A percentile compares a stretch with the other conserved stretches of the same genome.
Evolutionary conservation across 768 basidiomycete genomes (phyloP).

Genomic region (Tricholoma terreum): DNA sequence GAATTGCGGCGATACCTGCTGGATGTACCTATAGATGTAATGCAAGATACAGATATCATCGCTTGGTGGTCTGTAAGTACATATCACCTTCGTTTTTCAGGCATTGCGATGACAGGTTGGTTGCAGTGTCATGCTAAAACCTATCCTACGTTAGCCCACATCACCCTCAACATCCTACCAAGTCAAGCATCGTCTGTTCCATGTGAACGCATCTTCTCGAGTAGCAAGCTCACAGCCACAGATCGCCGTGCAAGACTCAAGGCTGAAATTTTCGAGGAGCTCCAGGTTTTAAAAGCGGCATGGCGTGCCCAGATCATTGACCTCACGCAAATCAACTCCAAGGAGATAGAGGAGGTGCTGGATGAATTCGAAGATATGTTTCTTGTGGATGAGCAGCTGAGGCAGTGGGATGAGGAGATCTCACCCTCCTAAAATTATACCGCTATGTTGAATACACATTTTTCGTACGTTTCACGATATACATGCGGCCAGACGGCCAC

Average conservation of each 20-base stretch:
- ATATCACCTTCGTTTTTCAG: neutral
- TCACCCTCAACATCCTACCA: constrained; percentile 16
- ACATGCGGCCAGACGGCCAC: too few species aligned
- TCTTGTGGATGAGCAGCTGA: too few species aligned
- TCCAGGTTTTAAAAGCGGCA: too few species aligned
- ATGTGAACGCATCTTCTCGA: constrained; percentile 15
- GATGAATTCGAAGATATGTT: too few species aligned
- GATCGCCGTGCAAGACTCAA: constrained; percentile 1
- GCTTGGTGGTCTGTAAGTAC: constrained; percentile 13
- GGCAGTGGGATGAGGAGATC: too few species aligned
- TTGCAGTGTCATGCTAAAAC: neutral
- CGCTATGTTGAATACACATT: too few species aligned
- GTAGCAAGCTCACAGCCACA: constrained; percentile 1
- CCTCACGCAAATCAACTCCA: too few species aligned
- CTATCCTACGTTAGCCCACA: constrained; percentile 14
- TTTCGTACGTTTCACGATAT: too few species aligned
- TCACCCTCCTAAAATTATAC: too few species aligned
- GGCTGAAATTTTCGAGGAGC: constrained; percentile 5
- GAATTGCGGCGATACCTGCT: constrained; percentile 6
- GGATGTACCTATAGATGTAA: constrained; percentile 7
- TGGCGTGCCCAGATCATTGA: too few species aligned
- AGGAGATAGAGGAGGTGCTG: too few species aligned
- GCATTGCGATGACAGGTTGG: neutral
- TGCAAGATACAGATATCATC: constrained; percentile 13
- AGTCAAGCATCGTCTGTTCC: constrained; percentile 18